Evolutionary conservation across 495 filamentous ascomycete genomes (phyloP).

Genomic region (Lasiosphaeriaceae sp.): DNA sequence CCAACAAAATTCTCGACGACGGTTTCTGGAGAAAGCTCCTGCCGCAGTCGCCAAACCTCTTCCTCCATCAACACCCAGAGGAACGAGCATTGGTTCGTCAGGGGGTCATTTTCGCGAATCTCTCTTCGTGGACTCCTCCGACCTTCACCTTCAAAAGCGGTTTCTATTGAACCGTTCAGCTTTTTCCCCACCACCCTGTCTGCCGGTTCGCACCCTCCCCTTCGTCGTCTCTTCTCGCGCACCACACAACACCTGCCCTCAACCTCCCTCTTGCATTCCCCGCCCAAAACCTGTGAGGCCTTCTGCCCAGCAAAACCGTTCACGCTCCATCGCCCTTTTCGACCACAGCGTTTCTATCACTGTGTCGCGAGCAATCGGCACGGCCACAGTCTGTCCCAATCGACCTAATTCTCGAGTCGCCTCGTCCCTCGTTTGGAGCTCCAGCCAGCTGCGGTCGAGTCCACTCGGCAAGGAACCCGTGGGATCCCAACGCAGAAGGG

Average conservation of each 20-base stretch:
- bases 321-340: not conserved
- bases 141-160: not conserved
- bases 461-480: not conserved
- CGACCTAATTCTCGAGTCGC: not conserved
- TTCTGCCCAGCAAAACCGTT: not conserved
- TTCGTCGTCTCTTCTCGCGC: not conserved
- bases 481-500: not conserved
- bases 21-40: conserved; percentile 7
- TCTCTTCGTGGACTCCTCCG: not conserved
- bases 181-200: not conserved
- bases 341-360: not conserved
- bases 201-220: not conserved
- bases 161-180: not conserved
- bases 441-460: not conserved
- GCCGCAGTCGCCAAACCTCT: conserved; percentile 5
- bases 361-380: not conserved
- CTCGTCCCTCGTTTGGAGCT: not conserved
- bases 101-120: conserved; percentile 6
- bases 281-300: conserved; percentile 1
- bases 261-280: not conserved
- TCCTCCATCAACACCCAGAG: conserved; percentile 8
- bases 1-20: conserved; percentile 9
- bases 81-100: conserved; percentile 9
- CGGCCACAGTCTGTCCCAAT: not conserved
- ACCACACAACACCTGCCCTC: not conserved